Conservation (phyloP, 108 stramenopile species). For the Cyclotella atomus region DNA sequence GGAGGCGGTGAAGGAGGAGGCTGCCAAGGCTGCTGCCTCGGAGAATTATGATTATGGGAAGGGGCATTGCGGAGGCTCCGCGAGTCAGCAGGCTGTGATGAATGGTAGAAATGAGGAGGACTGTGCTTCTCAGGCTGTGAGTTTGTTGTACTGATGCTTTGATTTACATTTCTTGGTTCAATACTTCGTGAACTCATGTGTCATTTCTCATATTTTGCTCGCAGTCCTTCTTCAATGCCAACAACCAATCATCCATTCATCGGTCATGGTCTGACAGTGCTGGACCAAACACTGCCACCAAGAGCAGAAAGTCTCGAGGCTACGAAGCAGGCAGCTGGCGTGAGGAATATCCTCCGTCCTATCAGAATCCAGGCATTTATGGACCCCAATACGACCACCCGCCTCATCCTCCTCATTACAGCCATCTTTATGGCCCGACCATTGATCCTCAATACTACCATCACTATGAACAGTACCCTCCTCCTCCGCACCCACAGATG, state of each 20-base stretch:
- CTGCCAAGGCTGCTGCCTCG: constrained; percentile 36
- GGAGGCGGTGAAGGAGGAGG: constrained; percentile 65
- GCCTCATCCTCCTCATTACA: constrained; percentile 14
- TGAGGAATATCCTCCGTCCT: constrained; percentile 19
- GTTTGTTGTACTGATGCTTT: too few species aligned
- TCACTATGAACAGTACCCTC: constrained; percentile 27
- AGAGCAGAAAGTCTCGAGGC: constrained; percentile 11
- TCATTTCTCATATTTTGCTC: neutral
- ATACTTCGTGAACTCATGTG: too few species aligned
- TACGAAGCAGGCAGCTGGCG: constrained; percentile 11
- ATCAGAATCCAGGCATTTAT: constrained; percentile 27
- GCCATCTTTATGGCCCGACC: constrained; percentile 6
- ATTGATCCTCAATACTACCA: constrained; percentile 29
- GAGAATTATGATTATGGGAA: constrained; percentile 26
- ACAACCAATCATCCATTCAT: neutral
- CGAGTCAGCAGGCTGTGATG: neutral
- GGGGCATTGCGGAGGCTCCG: neutral
- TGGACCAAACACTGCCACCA: constrained; percentile 9
- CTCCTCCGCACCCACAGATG: constrained; percentile 21
- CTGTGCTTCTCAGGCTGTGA: constrained; percentile 13
- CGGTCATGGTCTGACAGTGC: constrained; percentile 10
- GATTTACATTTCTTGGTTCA: too few species aligned
- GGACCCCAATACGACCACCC: constrained; percentile 23
- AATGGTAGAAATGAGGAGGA: neutral
- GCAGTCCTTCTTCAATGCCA: neutral